Conservation (phyloP, 2,329 filamentous ascomycete species). For the Fusarium dimerum region DNA sequence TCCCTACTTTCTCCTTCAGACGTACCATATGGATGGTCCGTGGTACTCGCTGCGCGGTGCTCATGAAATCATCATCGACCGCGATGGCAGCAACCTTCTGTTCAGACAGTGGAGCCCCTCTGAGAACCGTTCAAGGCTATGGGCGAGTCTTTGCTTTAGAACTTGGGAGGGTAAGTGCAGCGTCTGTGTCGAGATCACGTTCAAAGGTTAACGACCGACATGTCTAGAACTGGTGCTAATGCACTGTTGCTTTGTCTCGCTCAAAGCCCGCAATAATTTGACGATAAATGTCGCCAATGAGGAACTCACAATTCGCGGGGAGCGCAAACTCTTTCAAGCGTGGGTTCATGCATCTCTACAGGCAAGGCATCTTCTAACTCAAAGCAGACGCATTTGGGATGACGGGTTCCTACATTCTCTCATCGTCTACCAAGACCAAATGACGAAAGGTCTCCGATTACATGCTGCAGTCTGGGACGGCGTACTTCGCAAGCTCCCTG, state of each 20-base stretch:
- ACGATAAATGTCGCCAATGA: conserved; percentile 45
- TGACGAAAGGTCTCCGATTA: conserved; percentile 52
- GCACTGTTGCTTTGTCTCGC: conserved; percentile 57
- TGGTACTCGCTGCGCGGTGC: conserved; percentile 53
- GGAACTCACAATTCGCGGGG: conserved; percentile 50
- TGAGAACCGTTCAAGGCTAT: conserved; percentile 47
- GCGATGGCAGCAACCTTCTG: conserved; percentile 49
- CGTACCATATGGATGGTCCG: conserved; percentile 39
- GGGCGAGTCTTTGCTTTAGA: conserved; percentile 57
- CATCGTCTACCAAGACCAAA: conserved; percentile 53
- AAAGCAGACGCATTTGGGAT: conserved; percentile 54
- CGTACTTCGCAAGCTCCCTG: conserved; percentile 53
- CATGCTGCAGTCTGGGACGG: conserved; percentile 59
- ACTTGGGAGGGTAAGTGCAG: conserved; percentile 58
- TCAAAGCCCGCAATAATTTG: conserved; percentile 53
- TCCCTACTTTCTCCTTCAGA: conserved; percentile 51
- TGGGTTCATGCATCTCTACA: conserved; percentile 34
- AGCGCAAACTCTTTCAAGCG: conserved; percentile 58
- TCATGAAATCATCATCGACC: conserved; percentile 55
- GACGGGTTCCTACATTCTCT: conserved; percentile 56
- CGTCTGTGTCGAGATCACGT: not conserved
- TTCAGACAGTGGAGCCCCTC: conserved; percentile 53
- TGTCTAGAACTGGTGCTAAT: conserved; percentile 58
- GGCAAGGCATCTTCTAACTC: conserved; percentile 5
- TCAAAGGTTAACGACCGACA: conserved; percentile 6